These are phyloP conservation scores for Spatholobus suberectus DNA, from an alignment of 306 rosid genomes.

Conservation along the genomic window DNA sequence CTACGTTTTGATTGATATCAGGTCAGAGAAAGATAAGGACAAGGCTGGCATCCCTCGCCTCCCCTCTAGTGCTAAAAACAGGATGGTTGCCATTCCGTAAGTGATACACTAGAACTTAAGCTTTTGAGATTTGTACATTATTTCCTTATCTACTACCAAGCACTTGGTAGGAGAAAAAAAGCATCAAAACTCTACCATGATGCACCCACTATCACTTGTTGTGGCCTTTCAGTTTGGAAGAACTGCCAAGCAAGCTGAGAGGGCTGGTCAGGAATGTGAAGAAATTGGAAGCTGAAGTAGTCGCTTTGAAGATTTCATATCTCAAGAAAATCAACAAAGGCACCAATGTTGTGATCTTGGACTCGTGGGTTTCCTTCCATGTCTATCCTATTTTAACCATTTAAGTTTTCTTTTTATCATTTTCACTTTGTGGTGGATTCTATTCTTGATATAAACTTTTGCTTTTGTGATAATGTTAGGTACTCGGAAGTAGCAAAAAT, in stretches of 20 bases:
- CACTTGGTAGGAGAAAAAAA: background rate
- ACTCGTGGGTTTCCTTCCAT: conserved; percentile 66
- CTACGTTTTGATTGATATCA: conserved; percentile 69
- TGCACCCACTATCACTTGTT: conserved; percentile 9
- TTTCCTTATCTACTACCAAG: conserved; percentile 5
- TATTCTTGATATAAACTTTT: background rate
- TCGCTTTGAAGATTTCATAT: conserved; percentile 80
- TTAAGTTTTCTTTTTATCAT: background rate
- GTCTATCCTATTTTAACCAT: background rate
- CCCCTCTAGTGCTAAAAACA: conserved; percentile 82
- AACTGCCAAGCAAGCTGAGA: conserved; percentile 76
- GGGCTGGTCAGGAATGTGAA: conserved; percentile 79
- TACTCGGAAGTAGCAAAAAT: conserved; percentile 80
- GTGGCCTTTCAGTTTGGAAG: conserved; percentile 74
- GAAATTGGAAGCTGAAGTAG: conserved; percentile 91
- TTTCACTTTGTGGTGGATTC: background rate
- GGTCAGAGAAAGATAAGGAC: conserved; percentile 92
- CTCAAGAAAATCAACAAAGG: conserved; percentile 88
- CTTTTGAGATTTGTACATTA: background rate
- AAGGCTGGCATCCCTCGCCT: conserved; percentile 92
- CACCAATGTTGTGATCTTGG: conserved; percentile 73
- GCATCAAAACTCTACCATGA: background rate
- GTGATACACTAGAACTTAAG: conserved; percentile 41
- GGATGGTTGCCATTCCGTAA: conserved; percentile 83
- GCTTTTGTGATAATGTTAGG: conserved; percentile 47